Percentiles rank a stretch among this genome's conserved stretches.
Conservation (phyloP, 768 basidiomycete genomes). For the Suillus plorans region DNA sequence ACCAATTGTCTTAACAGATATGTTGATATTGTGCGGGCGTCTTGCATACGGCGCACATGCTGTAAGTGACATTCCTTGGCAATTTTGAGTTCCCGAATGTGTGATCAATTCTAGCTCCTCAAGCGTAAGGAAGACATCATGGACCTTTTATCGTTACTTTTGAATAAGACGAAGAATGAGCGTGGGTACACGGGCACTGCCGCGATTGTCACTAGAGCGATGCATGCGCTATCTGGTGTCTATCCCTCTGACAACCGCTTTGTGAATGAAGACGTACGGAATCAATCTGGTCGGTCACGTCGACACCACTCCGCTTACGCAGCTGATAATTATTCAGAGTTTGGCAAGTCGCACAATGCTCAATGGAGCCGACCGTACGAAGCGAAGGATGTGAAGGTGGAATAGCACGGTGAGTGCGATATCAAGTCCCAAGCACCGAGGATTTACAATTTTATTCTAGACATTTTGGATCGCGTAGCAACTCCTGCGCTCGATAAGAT, state of each 20-base stretch:
- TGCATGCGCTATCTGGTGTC: conserved; percentile 72
- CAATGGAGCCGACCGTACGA: conserved; percentile 85
- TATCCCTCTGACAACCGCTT: conserved; percentile 81
- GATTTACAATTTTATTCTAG: conserved; percentile 79
- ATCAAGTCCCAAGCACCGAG: conserved; percentile 32
- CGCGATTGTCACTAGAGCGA: conserved; percentile 68
- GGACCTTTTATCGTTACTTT: conserved; percentile 58
- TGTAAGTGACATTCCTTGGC: conserved; percentile 37
- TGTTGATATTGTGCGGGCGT: conserved; percentile 80
- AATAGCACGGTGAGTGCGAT: conserved; percentile 75
- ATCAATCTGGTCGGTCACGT: conserved; percentile 57
- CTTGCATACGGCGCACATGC: conserved; percentile 70
- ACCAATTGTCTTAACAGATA: conserved; percentile 46
- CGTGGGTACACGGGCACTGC: conserved; percentile 84
- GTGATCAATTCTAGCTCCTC: conserved; percentile 49
- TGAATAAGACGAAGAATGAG: conserved; percentile 84
- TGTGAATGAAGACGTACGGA: conserved; percentile 81
- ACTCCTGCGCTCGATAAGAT: conserved; percentile 67
- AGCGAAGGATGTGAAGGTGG: conserved; percentile 73
- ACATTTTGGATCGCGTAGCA: conserved; percentile 70
- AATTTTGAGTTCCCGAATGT: conserved; percentile 6
- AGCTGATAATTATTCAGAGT: conserved; percentile 41
- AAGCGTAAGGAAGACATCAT: conserved; percentile 67
- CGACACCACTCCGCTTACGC: conserved; percentile 10
- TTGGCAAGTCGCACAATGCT: conserved; percentile 58